Evolutionary conservation across 1,139 yeast species (phyloP).

Genomic region (Lodderomyces elongisporus): DNA sequence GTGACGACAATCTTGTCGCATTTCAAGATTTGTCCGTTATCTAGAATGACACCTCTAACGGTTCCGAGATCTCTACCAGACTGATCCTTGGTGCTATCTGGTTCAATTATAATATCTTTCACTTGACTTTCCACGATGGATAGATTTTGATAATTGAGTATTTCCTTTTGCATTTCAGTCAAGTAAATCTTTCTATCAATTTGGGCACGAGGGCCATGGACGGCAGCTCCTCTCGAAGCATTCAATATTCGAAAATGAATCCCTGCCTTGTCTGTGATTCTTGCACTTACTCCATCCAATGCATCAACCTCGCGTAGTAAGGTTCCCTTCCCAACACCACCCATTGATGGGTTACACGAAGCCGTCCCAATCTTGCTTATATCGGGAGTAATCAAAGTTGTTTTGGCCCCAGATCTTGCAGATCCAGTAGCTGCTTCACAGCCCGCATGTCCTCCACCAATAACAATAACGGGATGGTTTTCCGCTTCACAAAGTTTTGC

Average conservation of each 20-base stretch:
- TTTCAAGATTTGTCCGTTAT: constrained; percentile 56
- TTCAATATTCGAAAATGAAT: constrained; percentile 87
- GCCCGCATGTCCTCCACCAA: constrained; percentile 99
- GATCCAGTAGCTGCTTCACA: constrained; percentile 96
- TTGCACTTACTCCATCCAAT: constrained; percentile 83
- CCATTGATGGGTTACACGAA: constrained; percentile 96
- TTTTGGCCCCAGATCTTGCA: constrained; percentile 73
- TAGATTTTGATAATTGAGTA: constrained; percentile 57
- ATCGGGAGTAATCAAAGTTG: constrained; percentile 76
- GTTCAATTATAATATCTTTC: constrained; percentile 74
- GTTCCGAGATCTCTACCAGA: constrained; percentile 36
- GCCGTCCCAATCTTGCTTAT: constrained; percentile 81
- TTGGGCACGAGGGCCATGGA: constrained; percentile 98
- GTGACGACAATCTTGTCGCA: constrained; percentile 78
- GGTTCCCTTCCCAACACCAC: constrained; percentile 98
- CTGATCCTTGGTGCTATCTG: constrained; percentile 19
- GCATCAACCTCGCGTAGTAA: constrained; percentile 92
- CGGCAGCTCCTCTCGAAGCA: constrained; percentile 91
- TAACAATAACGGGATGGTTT: constrained; percentile 67
- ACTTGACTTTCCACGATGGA: constrained; percentile 70
- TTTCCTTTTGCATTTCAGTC: constrained; percentile 69
- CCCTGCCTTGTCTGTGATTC: constrained; percentile 86
- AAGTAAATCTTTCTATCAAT: constrained; percentile 81
- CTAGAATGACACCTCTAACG: constrained; percentile 68
- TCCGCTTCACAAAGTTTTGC: constrained; percentile 26